Percentiles rank a stretch among this genome's conserved stretches.
phyloP scores from a whole-genome alignment of 73 alveolate genomes.

The Blepharisma japonicum region DNA sequence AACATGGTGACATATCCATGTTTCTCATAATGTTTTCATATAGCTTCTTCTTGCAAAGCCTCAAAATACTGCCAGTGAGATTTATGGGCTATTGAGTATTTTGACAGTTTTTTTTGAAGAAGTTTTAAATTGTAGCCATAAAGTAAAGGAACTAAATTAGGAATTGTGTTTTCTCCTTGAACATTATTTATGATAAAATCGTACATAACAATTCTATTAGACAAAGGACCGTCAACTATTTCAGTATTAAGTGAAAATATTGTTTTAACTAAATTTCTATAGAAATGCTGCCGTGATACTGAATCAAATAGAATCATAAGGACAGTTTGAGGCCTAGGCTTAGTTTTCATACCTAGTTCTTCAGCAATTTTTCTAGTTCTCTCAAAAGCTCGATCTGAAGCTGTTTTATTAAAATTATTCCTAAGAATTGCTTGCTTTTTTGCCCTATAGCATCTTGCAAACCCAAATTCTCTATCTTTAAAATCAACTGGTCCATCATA shows the following conservation, averaged over 20 bases:
- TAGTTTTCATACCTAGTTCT: no score
- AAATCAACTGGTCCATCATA: no score
- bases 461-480: no score
- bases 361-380: no score
- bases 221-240: not conserved
- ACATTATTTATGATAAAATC: conserved; percentile 14
- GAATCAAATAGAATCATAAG: conserved; percentile 15
- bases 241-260: not conserved
- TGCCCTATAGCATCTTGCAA: no score
- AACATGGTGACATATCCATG: conserved; percentile 2
- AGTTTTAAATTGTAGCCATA: not conserved
- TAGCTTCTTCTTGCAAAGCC: not conserved
- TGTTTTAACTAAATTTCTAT: not conserved
- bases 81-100: no score
- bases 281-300: conserved; percentile 10
- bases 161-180: conserved; percentile 15
- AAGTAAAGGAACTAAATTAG: not conserved
- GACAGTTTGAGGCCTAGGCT: not conserved
- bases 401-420: no score
- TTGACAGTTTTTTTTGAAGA: no score
- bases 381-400: no score
- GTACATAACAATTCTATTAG: not conserved
- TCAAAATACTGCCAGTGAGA: not conserved
- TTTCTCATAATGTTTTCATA: conserved; percentile 20
- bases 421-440: no score